phyloP scores from a whole-genome alignment of 1,284 basidiomycete species.

The Ganoderma sp. region DNA sequence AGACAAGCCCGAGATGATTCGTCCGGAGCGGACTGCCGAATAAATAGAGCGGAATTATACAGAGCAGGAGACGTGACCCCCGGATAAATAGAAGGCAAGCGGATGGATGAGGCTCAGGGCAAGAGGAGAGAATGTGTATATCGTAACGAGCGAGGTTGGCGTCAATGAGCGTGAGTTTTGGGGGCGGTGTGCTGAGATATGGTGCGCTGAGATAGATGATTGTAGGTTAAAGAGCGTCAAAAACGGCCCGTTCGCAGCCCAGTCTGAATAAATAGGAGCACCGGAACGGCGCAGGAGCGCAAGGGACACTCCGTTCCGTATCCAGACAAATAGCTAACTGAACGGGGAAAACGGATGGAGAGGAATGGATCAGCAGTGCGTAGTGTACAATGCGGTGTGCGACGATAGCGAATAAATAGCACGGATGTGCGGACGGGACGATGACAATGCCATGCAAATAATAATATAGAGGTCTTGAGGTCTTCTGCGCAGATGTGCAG shows the following conservation, averaged over 20 bases:
- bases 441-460: conserved; percentile 9
- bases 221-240: neutral
- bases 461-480: conserved; percentile 4
- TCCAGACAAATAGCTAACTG: conserved; percentile 11
- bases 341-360: conserved; percentile 12
- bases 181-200: neutral
- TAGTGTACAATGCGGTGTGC: conserved; percentile 32
- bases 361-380: conserved; percentile 24
- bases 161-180: conserved; percentile 1
- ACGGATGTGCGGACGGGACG: conserved; percentile 14
- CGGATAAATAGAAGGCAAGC: conserved; percentile 24
- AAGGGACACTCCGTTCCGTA: neutral
- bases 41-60: conserved; percentile 17
- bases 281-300: neutral
- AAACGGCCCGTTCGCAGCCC: neutral
- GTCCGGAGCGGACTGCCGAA: conserved; percentile 3
- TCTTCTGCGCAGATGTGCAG: neutral
- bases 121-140: neutral
- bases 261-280: conserved; percentile 18
- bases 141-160: conserved; percentile 5
- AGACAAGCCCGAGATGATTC: neutral
- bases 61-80: conserved; percentile 2
- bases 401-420: conserved; percentile 32
- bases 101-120: conserved; percentile 1
- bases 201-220: neutral